phyloP scores from a whole-genome alignment of 1,139 yeast species.

The Diutina mesorugosa region DNA sequence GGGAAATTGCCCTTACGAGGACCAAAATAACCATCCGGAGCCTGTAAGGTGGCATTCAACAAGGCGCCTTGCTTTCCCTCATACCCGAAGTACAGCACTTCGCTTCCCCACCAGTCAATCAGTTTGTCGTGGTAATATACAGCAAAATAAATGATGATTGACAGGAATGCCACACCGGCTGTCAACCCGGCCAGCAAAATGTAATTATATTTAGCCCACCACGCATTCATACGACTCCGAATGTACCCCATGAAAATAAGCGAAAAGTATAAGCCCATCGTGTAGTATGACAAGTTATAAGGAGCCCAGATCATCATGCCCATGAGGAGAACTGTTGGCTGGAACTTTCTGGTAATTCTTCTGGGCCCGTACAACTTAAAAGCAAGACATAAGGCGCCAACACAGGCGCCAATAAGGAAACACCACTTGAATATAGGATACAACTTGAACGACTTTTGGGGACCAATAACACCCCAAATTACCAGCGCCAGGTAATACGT shows the following conservation, averaged over 20 bases:
- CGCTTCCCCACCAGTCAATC: conserved; percentile 53
- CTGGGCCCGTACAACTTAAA: conserved; percentile 17
- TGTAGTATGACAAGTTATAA: conserved; percentile 39
- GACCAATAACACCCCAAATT: conserved; percentile 59
- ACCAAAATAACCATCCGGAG: conserved; percentile 35
- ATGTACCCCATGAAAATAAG: conserved; percentile 40
- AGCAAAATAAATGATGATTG: conserved; percentile 41
- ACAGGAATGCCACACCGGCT: conserved; percentile 49
- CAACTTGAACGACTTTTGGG: conserved; percentile 15
- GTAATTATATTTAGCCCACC: conserved; percentile 62
- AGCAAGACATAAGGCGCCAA: conserved; percentile 51
- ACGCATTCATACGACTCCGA: conserved; percentile 31
- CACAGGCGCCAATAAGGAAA: conserved; percentile 54
- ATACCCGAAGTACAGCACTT: conserved; percentile 24
- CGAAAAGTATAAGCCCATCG: conserved; percentile 37
- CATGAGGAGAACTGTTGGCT: conserved; percentile 35
- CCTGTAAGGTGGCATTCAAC: conserved; percentile 9
- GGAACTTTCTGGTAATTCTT: conserved; percentile 17
- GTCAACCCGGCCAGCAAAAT: conserved; percentile 39
- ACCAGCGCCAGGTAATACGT: conserved; percentile 40
- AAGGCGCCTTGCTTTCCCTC: conserved; percentile 24
- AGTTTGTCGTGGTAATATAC: conserved; percentile 30
- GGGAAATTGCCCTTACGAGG: conserved; percentile 26
- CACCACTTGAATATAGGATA: conserved; percentile 31
- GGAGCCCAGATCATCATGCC: conserved; percentile 40